These are phyloP conservation scores for Saccharomycopsis olivae DNA, from an alignment of 805 yeast genomes.

Conservation along the genomic window DNA sequence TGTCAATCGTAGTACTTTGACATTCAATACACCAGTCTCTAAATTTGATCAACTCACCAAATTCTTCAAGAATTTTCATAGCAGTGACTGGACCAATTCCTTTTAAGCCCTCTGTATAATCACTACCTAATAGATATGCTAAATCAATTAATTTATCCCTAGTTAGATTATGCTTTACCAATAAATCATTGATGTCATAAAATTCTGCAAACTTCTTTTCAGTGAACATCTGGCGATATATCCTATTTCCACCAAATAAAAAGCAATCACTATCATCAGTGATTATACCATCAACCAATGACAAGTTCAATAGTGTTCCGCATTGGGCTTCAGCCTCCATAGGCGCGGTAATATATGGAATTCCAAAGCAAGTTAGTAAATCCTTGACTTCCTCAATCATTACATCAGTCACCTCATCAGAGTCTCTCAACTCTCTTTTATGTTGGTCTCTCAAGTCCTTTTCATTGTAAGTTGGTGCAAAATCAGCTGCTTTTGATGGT, in stretches of 20 bases:
- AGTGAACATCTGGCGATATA: constrained; percentile 89
- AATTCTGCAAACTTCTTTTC: constrained; percentile 89
- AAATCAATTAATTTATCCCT: constrained; percentile 61
- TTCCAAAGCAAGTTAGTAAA: constrained; percentile 75
- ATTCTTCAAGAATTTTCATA: constrained; percentile 83
- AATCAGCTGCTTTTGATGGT: too few species aligned
- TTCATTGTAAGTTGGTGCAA: too few species aligned
- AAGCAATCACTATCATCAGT: constrained; percentile 98
- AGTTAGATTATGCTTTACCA: constrained; percentile 50
- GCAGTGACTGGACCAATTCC: constrained; percentile 94
- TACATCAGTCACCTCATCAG: constrained; percentile 79
- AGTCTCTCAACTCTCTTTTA: constrained; percentile 65
- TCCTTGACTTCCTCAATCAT: constrained; percentile 93
- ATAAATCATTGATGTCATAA: constrained; percentile 52
- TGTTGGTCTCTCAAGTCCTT: constrained; percentile 43
- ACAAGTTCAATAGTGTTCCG: constrained; percentile 60
- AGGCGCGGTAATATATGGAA: constrained; percentile 92
- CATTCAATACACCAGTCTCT: constrained; percentile 27
- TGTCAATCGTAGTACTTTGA: constrained; percentile 28
- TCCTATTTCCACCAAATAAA: constrained; percentile 74
- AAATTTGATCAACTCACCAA: constrained; percentile 35
- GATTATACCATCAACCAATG: constrained; percentile 84
- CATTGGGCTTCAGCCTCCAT: constrained; percentile 99
- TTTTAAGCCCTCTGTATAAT: constrained; percentile 85
- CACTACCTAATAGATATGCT: constrained; percentile 84